A percentile compares a stretch with the other conserved stretches of the same genome.
Conservation (phyloP, 202 grass and related monocot species). For the Dendrocalamus latiflorus region DNA sequence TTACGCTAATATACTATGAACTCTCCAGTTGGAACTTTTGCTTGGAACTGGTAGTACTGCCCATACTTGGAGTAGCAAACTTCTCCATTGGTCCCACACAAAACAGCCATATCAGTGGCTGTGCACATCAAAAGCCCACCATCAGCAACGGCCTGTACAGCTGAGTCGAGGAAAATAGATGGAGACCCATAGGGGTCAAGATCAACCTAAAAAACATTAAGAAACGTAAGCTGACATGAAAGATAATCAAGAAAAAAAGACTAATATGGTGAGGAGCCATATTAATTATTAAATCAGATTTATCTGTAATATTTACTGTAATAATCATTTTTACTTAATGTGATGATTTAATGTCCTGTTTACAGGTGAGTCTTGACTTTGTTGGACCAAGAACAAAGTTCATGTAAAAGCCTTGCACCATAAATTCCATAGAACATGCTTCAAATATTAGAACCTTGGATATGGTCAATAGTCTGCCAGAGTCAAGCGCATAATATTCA, state of each 20-base stretch:
- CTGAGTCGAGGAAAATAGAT: conserved; percentile 85
- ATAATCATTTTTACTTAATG: background rate
- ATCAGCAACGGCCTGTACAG: conserved; percentile 78
- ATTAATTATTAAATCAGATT: conserved; percentile 6
- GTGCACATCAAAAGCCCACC: conserved; percentile 91
- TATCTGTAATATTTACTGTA: background rate
- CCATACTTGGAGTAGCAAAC: conserved; percentile 93
- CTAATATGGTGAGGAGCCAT: background rate
- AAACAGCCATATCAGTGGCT: conserved; percentile 92
- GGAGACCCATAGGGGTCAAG: conserved; percentile 93
- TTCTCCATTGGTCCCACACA: conserved; percentile 81
- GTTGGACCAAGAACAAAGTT: background rate
- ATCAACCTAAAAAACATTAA: conserved; percentile 53
- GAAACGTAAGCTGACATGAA: background rate
- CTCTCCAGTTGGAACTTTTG: background rate
- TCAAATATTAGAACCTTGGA: background rate
- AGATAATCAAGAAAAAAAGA: conserved; percentile 11
- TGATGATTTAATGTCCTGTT: conserved; percentile 12
- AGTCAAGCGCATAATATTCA: background rate
- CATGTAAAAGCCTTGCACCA: background rate
- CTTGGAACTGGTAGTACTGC: background rate
- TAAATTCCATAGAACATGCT: conserved; percentile 7
- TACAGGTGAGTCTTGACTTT: background rate
- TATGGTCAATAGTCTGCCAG: background rate
- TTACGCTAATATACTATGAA: conserved; percentile 31